These are phyloP conservation scores for Plasmodium billcollinsi DNA, from an alignment of 169 alveolate genomes.

Conservation along the genomic window DNA sequence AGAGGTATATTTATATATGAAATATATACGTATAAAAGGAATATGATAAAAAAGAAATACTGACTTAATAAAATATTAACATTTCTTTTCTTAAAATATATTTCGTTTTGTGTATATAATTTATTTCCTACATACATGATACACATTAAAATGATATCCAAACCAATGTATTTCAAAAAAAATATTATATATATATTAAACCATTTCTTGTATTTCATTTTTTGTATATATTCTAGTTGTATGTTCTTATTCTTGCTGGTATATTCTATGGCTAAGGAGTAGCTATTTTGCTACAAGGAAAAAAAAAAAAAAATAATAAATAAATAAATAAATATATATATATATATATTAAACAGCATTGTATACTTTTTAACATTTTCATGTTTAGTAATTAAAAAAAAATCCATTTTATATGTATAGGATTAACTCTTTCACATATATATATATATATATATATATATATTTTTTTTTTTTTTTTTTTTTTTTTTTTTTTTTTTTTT, in stretches of 20 bases:
- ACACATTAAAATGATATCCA: slow-evolving; percentile 52
- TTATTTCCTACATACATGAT: slow-evolving; percentile 26
- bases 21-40: slow-evolving; percentile 29
- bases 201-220: slow-evolving; percentile 9
- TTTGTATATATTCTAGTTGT: slow-evolving; percentile 37
- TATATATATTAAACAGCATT: neutral
- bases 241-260: slow-evolving; percentile 16
- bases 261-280: neutral
- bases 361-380: too few species aligned
- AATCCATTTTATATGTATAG: too few species aligned
- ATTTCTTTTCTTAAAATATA: slow-evolving; percentile 21
- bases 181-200: slow-evolving; percentile 34
- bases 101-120: slow-evolving; percentile 11
- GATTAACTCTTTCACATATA: neutral
- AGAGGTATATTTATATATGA: slow-evolving; percentile 44
- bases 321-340: neutral
- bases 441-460: neutral
- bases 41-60: slow-evolving; percentile 11
- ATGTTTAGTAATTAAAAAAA: too few species aligned
- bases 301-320: neutral
- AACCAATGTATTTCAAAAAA: slow-evolving; percentile 43
- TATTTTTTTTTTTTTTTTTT: neutral
- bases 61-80: slow-evolving; percentile 9
- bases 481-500: neutral
- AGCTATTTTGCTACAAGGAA: neutral